Conservation (phyloP, 495 filamentous ascomycete species). For the Trypethelium eluteriae region DNA sequence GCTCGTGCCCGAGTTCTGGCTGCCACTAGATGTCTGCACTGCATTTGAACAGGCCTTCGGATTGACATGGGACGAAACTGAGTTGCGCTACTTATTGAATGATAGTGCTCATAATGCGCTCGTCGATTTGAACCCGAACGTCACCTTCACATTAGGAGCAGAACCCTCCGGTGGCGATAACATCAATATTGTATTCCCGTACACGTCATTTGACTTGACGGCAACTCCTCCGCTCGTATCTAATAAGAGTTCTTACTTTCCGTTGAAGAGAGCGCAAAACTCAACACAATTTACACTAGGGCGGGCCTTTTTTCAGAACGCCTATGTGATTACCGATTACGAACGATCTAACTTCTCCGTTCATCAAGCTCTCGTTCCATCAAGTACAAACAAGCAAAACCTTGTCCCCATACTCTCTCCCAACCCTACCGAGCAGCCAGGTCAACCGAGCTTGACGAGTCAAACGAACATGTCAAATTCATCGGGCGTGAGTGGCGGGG, state of each 20-base stretch:
- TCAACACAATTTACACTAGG: slow-evolving; percentile 28
- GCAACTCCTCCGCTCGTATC: slow-evolving; percentile 17
- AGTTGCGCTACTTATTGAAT: slow-evolving; percentile 40
- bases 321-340: slow-evolving; percentile 26
- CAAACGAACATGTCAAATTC: not conserved
- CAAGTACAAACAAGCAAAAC: slow-evolving; percentile 10
- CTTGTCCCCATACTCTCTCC: slow-evolving; percentile 24
- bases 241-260: slow-evolving; percentile 28
- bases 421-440: slow-evolving; percentile 11
- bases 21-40: slow-evolving; percentile 54
- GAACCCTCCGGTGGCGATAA: not conserved
- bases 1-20: slow-evolving; percentile 60
- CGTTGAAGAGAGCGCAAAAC: slow-evolving; percentile 25
- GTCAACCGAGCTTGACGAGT: slow-evolving; percentile 11
- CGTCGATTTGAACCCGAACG: slow-evolving; percentile 13
- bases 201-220: slow-evolving; percentile 27
- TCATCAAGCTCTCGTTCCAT: slow-evolving; percentile 20
- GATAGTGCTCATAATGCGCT: slow-evolving; percentile 26
- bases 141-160: slow-evolving; percentile 15
- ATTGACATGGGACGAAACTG: slow-evolving; percentile 49
- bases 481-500: slow-evolving; percentile 9
- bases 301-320: slow-evolving; percentile 28
- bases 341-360: slow-evolving; percentile 27
- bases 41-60: slow-evolving; percentile 54
- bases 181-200: slow-evolving; percentile 27